phyloP scores from a whole-genome alignment of 306 rosid genomes.

The cucumber (Cucumis sativus) region Cucumber_9930_V3 NC_026658.2:25744001-25744500 shows the following conservation, averaged over 20 bases:
- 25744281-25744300: constrained; percentile 18
- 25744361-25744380: constrained; percentile 40
- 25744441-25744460: constrained; percentile 49
- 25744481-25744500: constrained; percentile 44
- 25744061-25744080: constrained; percentile 39
- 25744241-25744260: background rate
- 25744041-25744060: constrained; percentile 39
- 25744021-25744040: constrained; percentile 33
- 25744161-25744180: constrained; percentile 65
- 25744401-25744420: constrained; percentile 47
- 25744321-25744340: constrained; percentile 46
- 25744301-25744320: constrained; percentile 55
- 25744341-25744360: constrained; percentile 42
- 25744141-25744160: constrained; percentile 66
- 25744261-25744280: constrained; percentile 12
- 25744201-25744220: constrained; percentile 36
- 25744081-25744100: constrained; percentile 34
- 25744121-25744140: constrained; percentile 41
- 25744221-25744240: background rate
- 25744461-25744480: constrained; percentile 70
- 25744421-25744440: constrained; percentile 54
- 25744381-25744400: constrained; percentile 55
- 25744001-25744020: constrained; percentile 39
- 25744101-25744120: constrained; percentile 55
- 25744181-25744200: constrained; percentile 67